Evolutionary conservation across 108 stramenopile genomes (phyloP), one percentile per base, ranked within the genome.

Genomic region (Skeletonema tropicum): DNA sequence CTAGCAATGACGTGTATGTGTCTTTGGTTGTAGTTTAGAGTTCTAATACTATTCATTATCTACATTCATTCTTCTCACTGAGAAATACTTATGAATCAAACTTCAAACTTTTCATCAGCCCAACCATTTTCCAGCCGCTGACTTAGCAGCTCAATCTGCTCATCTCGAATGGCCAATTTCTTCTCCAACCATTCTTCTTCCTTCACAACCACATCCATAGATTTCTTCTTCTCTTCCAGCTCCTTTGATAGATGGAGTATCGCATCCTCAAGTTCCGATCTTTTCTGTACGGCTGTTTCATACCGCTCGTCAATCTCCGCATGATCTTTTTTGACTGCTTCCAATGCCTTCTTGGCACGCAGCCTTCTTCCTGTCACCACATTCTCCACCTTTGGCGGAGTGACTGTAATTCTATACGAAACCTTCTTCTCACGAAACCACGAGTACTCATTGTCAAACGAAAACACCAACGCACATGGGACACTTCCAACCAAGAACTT

Each of bases 351-450:
- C 71, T 85, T 76, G 26, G 94, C 94, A 14, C 94, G 80, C 62
- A 91, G 72, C 59, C 91, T 78, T 6, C 94, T 80, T 58, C 94
- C 94, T 6, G 76, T 79, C 26, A 84, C 57, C 9, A 95, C 70
- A 62, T 86, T 81, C 31, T 90, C 89, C 19, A 33, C 45, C 19
- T 68, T 57, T 35, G 94, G 94, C 2, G 94, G 92, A 11, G 88
- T 85, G 12, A 93, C 87, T 6, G 86, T 92, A 58, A 93, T 90
- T 41, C 74, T 81, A 74, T 96, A 96, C 13, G 81, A 83, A 14
- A 96, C 77, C 23, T 72, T 73, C 88, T 96, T 96, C 66, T 92
- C 90, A 19, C 91, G 83, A 68, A 94, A 88, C 95, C 95, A 96
- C 42, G 91, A 92, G 73, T 89, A 96, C 21, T 90, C 88, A 81